phyloP scores from a whole-genome alignment of 805 yeast species.

The Saccharomycopsis javanensis region DNA sequence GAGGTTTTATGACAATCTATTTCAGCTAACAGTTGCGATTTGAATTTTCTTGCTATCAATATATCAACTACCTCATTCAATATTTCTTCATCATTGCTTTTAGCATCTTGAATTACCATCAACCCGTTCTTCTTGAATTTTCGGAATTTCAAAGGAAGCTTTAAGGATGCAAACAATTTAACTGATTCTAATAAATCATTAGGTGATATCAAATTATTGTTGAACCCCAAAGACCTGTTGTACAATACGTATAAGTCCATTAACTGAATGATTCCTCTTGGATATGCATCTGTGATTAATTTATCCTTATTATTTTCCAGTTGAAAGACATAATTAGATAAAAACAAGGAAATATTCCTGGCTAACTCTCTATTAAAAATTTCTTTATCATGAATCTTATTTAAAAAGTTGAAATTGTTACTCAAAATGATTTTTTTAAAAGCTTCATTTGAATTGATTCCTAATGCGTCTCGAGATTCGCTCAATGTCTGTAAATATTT shows the following conservation, averaged over 20 bases:
- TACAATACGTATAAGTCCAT: conserved; percentile 55
- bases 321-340: conserved; percentile 13
- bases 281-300: conserved; percentile 22
- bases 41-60: conserved; percentile 26
- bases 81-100: conserved; percentile 27
- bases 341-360: conserved; percentile 13
- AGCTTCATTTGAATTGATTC: conserved; percentile 19
- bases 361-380: conserved; percentile 18
- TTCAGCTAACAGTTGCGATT: conserved; percentile 22
- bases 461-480: conserved; percentile 26
- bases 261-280: conserved; percentile 51
- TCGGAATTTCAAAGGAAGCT: conserved; percentile 44
- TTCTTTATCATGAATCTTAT: conserved; percentile 13
- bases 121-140: conserved; percentile 32
- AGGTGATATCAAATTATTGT: conserved; percentile 61
- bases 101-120: conserved; percentile 32
- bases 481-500: conserved; percentile 29
- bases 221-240: conserved; percentile 56
- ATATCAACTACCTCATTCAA: conserved; percentile 29
- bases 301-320: not conserved
- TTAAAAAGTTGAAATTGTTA: conserved; percentile 19
- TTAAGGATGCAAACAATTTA: conserved; percentile 41
- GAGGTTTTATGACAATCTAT: conserved; percentile 26
- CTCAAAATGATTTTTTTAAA: conserved; percentile 17
- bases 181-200: conserved; percentile 56